phyloP scores from a whole-genome alignment of 2,329 filamentous ascomycete species.

The Teratosphaeria viscida region DNA sequence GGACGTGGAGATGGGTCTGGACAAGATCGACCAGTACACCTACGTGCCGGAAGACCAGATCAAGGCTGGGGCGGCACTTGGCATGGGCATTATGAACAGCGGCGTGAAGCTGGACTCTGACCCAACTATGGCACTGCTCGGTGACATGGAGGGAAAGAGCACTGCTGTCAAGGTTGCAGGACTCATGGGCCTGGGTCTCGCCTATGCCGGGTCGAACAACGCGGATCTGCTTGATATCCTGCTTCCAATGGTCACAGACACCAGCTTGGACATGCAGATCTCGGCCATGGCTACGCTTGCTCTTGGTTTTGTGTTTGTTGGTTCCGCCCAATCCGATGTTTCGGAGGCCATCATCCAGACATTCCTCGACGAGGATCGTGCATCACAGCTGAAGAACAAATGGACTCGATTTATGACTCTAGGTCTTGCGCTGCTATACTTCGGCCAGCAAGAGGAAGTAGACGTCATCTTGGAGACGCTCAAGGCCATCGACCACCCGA shows the following conservation, averaged over 20 bases:
- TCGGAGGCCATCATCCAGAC: constrained; percentile 88
- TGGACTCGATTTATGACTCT: constrained; percentile 97
- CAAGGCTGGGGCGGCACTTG: constrained; percentile 81
- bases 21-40: constrained; percentile 91
- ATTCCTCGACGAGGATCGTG: constrained; percentile 84
- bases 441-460: constrained; percentile 96
- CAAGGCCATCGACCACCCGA: constrained; percentile 93
- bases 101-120: constrained; percentile 84
- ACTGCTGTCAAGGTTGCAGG: constrained; percentile 68
- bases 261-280: constrained; percentile 80
- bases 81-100: constrained; percentile 91
- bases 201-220: constrained; percentile 90
- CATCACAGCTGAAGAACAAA: constrained; percentile 87
- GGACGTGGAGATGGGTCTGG: constrained; percentile 85
- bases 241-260: constrained; percentile 77
- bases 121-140: constrained; percentile 76
- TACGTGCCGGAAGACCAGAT: constrained; percentile 75
- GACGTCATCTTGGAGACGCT: constrained; percentile 94
- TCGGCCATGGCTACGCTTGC: constrained; percentile 92
- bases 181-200: constrained; percentile 91
- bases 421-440: constrained; percentile 85
- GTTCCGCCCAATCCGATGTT: constrained; percentile 81
- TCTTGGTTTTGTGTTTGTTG: constrained; percentile 83
- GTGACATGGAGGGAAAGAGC: constrained; percentile 70
- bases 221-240: constrained; percentile 77